Conservation (phyloP, 306 rosid genomes). For the Calophaca sinica region DNA sequence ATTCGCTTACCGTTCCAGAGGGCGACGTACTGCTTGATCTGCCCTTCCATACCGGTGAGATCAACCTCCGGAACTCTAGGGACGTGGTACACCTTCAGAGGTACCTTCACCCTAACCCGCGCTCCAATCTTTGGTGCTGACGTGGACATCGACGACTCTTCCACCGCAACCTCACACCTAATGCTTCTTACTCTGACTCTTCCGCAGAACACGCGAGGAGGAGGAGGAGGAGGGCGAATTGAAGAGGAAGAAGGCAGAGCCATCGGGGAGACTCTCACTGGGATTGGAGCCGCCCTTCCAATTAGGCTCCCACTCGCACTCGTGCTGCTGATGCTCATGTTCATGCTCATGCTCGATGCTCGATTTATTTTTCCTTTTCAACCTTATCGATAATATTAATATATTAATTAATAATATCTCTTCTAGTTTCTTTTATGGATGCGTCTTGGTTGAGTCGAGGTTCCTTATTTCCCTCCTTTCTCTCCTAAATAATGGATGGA, state of each 20-base stretch:
- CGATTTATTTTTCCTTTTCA: background rate
- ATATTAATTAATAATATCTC: background rate
- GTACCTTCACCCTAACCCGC: slow-evolving; percentile 78
- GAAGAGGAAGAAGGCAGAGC: too few species aligned
- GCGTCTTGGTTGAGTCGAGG: background rate
- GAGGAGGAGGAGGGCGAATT: background rate
- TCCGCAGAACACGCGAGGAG: background rate
- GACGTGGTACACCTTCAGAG: slow-evolving; percentile 85
- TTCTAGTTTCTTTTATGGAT: background rate
- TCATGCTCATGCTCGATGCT: background rate
- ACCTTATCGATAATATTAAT: background rate
- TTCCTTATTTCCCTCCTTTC: background rate
- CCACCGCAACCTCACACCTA: slow-evolving; percentile 60
- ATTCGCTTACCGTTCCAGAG: slow-evolving; percentile 89
- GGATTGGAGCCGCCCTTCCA: background rate
- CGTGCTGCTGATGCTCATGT: slow-evolving; percentile 22
- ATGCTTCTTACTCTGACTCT: background rate
- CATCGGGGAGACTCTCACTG: slow-evolving; percentile 39
- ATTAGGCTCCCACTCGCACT: slow-evolving; percentile 12
- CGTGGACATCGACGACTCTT: slow-evolving; percentile 49
- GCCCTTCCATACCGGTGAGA: slow-evolving; percentile 77
- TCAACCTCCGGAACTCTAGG: slow-evolving; percentile 77
- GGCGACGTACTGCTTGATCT: slow-evolving; percentile 79
- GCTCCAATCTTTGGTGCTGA: slow-evolving; percentile 61
- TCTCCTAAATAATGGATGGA: background rate